Evolutionary conservation across 805 yeast species (phyloP).

Genomic region (Soucietia sequanensis): DNA sequence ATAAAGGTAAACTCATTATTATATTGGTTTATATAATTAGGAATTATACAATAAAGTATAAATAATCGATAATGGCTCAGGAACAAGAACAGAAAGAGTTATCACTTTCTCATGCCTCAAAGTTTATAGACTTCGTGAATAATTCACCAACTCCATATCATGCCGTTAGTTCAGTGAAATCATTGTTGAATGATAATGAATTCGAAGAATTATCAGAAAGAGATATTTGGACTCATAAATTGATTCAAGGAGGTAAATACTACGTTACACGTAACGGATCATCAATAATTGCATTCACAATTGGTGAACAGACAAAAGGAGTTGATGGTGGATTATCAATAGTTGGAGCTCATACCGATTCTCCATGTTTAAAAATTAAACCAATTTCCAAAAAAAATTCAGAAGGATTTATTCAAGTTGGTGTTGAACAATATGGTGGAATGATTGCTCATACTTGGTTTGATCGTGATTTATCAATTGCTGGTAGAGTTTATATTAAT

Average conservation of each 20-base stretch:
- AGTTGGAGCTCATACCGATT: conserved; percentile 95
- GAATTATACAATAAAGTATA: too few relatives aligned
- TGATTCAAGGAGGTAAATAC: conserved; percentile 58
- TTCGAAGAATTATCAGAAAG: conserved; percentile 74
- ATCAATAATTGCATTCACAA: conserved; percentile 81
- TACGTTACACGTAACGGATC: conserved; percentile 89
- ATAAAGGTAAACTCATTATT: too few relatives aligned
- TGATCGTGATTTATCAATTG: conserved; percentile 87
- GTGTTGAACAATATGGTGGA: conserved; percentile 94
- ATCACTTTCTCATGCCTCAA: conserved; percentile 44
- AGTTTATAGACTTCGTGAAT: conserved; percentile 76
- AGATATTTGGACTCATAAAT: conserved; percentile 57
- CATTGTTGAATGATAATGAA: conserved; percentile 57
- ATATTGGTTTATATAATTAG: too few relatives aligned
- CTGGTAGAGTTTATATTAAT: conserved; percentile 83
- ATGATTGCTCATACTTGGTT: conserved; percentile 98
- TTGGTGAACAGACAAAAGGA: conserved; percentile 68
- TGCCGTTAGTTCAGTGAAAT: conserved; percentile 69
- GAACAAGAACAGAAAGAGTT: conserved; percentile 4
- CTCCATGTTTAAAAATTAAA: conserved; percentile 85
- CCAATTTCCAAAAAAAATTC: conserved; percentile 71
- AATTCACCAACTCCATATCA: conserved; percentile 93
- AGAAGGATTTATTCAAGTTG: conserved; percentile 84
- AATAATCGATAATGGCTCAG: too few relatives aligned
- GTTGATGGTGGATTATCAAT: conserved; percentile 78